Conservation (phyloP, 2,329 filamentous ascomycete genomes). For the Endoconidiophora polonica region DNA sequence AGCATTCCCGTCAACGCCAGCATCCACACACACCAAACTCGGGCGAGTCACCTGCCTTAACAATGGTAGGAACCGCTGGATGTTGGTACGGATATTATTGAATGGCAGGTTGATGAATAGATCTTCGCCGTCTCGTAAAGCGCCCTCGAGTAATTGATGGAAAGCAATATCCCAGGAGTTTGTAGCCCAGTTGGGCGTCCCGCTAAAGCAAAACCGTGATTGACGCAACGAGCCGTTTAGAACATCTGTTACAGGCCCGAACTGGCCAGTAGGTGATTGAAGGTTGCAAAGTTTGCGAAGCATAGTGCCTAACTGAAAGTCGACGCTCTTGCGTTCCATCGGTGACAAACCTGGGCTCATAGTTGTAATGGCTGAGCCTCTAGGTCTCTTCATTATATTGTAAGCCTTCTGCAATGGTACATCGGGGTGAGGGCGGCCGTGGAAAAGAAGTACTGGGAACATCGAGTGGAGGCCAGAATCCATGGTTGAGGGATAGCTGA, state of each 20-base stretch:
- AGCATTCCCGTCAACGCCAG: conserved; percentile 32
- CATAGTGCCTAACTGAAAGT: conserved; percentile 32
- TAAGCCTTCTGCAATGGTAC: conserved; percentile 21
- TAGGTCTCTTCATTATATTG: conserved; percentile 25
- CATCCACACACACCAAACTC: conserved; percentile 37
- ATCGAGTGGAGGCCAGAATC: conserved; percentile 8
- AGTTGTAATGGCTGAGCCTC: conserved; percentile 24
- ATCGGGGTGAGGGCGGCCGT: conserved; percentile 6
- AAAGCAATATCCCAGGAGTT: conserved; percentile 41
- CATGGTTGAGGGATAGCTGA: conserved; percentile 3
- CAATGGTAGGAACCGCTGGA: conserved; percentile 29
- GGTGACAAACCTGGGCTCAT: conserved; percentile 20
- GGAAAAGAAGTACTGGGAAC: conserved; percentile 11
- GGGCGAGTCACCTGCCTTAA: conserved; percentile 36
- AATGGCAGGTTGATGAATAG: conserved; percentile 42
- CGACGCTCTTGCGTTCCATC: conserved; percentile 22
- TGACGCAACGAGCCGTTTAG: conserved; percentile 12
- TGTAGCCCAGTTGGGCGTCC: conserved; percentile 9
- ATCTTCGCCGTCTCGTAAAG: conserved; percentile 44
- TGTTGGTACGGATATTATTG: conserved; percentile 34
- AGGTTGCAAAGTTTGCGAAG: conserved; percentile 28
- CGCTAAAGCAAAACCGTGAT: conserved; percentile 5
- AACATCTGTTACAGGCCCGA: conserved; percentile 23
- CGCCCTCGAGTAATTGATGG: conserved; percentile 35
- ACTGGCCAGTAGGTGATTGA: conserved; percentile 29